Conservation (phyloP, 2,329 filamentous ascomycete species). For the Aspergillus latus region DNA sequence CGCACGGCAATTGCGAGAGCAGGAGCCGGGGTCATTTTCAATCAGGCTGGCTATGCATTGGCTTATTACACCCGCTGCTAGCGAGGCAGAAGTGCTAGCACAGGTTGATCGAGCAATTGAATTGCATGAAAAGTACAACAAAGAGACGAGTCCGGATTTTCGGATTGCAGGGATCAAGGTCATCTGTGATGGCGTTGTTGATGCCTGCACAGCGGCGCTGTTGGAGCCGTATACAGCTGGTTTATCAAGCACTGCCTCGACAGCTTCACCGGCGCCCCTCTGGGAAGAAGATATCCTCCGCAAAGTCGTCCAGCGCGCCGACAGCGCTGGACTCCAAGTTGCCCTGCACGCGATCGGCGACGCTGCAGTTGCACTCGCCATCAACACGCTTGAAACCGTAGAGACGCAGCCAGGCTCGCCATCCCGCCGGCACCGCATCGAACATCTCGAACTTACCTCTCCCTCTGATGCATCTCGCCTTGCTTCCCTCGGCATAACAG, state of each 20-base stretch:
- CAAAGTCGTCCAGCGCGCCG: conserved; percentile 46
- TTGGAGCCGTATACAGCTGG: conserved; percentile 34
- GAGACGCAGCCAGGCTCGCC: conserved; percentile 20
- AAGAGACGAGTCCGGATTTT: conserved; percentile 41
- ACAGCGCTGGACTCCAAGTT: conserved; percentile 46
- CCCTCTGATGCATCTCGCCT: conserved; percentile 48
- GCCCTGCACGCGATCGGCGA: conserved; percentile 55
- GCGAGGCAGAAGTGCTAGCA: conserved; percentile 37
- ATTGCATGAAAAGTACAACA: conserved; percentile 42
- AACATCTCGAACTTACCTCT: conserved; percentile 52
- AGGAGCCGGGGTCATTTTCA: conserved; percentile 31
- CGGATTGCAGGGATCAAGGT: conserved; percentile 52
- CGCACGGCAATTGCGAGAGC: conserved; percentile 35
- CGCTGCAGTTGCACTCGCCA: conserved; percentile 45
- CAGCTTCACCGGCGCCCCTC: conserved; percentile 39
- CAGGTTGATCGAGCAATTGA: conserved; percentile 50
- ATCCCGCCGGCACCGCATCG: conserved; percentile 49
- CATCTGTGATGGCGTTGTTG: conserved; percentile 53
- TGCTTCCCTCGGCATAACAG: conserved; percentile 46
- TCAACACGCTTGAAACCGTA: conserved; percentile 39
- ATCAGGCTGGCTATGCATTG: conserved; percentile 49
- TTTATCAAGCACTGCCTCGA: not conserved
- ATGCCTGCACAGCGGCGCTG: conserved; percentile 40
- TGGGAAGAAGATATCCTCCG: conserved; percentile 45
- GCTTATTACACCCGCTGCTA: conserved; percentile 46